A percentile compares a stretch with the other conserved stretches of the same genome.
Evolutionary conservation across 2,329 filamentous ascomycete genomes (phyloP).

Genomic region (Camillea tinctor): DNA sequence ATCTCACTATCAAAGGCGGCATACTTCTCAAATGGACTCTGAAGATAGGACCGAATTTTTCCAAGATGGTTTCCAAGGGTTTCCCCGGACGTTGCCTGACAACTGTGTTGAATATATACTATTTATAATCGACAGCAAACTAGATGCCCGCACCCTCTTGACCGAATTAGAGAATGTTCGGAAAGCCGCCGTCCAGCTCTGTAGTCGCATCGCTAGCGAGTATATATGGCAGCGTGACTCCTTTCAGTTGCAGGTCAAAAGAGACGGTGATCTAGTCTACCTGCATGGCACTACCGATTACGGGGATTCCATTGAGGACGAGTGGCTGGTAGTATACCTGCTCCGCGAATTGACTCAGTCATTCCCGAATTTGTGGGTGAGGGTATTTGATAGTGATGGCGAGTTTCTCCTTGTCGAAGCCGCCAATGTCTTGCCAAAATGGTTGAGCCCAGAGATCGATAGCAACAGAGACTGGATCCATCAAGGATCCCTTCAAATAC

Average conservation of each 20-base stretch:
- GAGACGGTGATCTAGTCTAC: conserved; percentile 53
- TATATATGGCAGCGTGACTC: conserved; percentile 95
- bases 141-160: conserved; percentile 57
- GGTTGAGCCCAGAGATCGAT: conserved; percentile 90
- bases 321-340: conserved; percentile 94
- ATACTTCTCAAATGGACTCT: conserved; percentile 18
- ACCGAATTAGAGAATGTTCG: conserved; percentile 69
- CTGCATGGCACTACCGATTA: conserved; percentile 81
- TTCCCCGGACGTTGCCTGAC: conserved; percentile 60
- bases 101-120: conserved; percentile 85
- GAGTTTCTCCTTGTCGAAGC: conserved; percentile 95
- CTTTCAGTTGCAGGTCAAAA: conserved; percentile 69
- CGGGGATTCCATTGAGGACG: conserved; percentile 92
- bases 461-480: conserved; percentile 89
- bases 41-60: conserved; percentile 28
- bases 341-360: conserved; percentile 75
- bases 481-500: conserved; percentile 69
- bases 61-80: conserved; percentile 31
- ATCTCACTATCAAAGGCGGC: neutral
- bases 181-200: conserved; percentile 63
- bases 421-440: conserved; percentile 80
- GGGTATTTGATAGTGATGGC: conserved; percentile 83
- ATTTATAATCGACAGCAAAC: conserved; percentile 62
- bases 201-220: conserved; percentile 65
- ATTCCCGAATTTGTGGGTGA: conserved; percentile 75